Evolutionary conservation across 2,329 filamentous ascomycete genomes (phyloP).

Genomic region (Cercospora beticola): DNA sequence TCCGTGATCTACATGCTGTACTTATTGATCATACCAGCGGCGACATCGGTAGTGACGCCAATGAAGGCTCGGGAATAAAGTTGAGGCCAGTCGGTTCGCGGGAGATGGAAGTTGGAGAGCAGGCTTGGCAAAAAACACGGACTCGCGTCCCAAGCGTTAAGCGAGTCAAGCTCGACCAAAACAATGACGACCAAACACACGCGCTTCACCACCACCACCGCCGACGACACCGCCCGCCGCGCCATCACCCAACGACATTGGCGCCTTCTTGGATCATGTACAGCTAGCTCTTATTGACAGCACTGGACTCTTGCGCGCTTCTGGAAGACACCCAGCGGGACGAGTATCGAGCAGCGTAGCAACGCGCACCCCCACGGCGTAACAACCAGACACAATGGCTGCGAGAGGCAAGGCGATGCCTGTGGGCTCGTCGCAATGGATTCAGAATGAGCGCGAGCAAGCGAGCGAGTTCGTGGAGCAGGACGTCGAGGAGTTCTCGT

Average conservation of each 20-base stretch:
- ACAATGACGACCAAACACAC: constrained; percentile 12
- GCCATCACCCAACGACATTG: constrained; percentile 16
- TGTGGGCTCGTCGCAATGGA: constrained; percentile 61
- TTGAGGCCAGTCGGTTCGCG: background rate
- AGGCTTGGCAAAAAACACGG: background rate
- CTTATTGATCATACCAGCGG: background rate
- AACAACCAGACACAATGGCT: constrained; percentile 28
- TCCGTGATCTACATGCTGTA: background rate
- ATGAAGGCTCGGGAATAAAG: constrained; percentile 7
- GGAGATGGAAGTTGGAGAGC: background rate
- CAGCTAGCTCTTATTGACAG: constrained; percentile 20
- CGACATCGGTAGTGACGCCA: constrained; percentile 8
- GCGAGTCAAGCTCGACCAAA: background rate
- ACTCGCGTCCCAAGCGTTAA: background rate
- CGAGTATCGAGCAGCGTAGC: constrained; percentile 20
- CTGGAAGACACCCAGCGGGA: constrained; percentile 2
- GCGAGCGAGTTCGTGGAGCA: constrained; percentile 72
- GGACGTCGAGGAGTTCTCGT: constrained; percentile 90
- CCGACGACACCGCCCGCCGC: background rate
- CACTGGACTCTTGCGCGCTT: constrained; percentile 15
- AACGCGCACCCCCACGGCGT: constrained; percentile 18
- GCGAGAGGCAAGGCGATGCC: constrained; percentile 31
- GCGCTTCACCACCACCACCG: constrained; percentile 9
- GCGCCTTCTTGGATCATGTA: constrained; percentile 22
- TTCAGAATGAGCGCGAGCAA: constrained; percentile 78